Percentiles rank a stretch among this genome's conserved stretches.
These are phyloP conservation scores for Salix dunnii DNA, from an alignment of 345 rosid genomes.

Conservation along the genomic window DNA sequence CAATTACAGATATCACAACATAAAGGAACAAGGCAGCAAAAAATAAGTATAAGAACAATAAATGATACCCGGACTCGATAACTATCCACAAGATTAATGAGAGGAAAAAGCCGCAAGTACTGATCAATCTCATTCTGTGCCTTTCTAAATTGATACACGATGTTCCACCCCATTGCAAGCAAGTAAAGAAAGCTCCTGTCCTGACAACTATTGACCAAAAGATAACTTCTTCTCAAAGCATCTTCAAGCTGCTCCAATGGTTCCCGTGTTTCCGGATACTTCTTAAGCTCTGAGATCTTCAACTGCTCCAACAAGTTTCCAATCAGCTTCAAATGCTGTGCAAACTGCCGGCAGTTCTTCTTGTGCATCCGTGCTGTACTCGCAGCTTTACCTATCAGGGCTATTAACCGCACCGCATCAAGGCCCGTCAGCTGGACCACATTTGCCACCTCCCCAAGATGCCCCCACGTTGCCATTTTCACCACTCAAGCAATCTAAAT, in stretches of 20 bases:
- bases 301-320: conserved; percentile 86
- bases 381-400: conserved; percentile 79
- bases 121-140: conserved; percentile 95
- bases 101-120: conserved; percentile 84
- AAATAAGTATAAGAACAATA: neutral
- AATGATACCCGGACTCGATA: conserved; percentile 82
- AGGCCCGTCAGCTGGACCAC: conserved; percentile 78
- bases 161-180: conserved; percentile 99
- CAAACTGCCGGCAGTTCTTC: conserved; percentile 92
- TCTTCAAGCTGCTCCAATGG: conserved; percentile 97
- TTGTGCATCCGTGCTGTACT: conserved; percentile 90
- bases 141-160: conserved; percentile 91
- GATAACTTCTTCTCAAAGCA: conserved; percentile 74
- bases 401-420: conserved; percentile 79
- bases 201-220: conserved; percentile 81
- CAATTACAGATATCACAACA: neutral
- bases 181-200: conserved; percentile 89
- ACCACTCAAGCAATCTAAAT: conserved; percentile 1
- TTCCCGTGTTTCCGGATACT: conserved; percentile 91
- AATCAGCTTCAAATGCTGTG: conserved; percentile 85
- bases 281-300: conserved; percentile 88
- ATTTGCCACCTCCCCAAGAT: conserved; percentile 75
- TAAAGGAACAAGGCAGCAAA: neutral
- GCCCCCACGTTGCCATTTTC: conserved; percentile 77
- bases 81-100: conserved; percentile 90